Base-by-base conservation (phyloP, 192 early-diverging fungal species). In the Gonapodya prolifera region DNA sequence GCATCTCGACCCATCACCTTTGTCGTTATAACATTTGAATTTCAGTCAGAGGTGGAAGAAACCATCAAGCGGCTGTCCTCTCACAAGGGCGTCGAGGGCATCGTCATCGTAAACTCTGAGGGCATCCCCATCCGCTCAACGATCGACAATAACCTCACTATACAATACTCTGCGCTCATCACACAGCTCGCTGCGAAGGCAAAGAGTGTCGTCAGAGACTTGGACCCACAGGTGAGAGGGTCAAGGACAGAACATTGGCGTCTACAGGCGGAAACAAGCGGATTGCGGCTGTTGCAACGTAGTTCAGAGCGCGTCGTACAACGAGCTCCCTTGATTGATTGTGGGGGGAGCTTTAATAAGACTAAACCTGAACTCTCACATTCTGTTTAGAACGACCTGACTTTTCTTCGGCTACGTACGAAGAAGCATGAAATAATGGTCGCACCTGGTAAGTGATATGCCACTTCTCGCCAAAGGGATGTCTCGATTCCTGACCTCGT, bases 341-440 rank as follows among this genome's bases (percentile, higher is more conserved):
- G 45, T 61, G 45, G 8, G 23, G 45, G 23, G 45, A 61, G 8
- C n/a, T n/a, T n/a, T n/a, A n/a, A n/a, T n/a, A n/a, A n/a, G 71
- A 18, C 71, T 29, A 23, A 16, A 32, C 29, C 17, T 34, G 30
- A 13, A 0, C 35, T 75, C 69, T 74, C 34, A 29, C 18, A 0
- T 0, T n/a, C 35, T 16, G 33, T 2, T 36, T 81, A 95, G 91
- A 96, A 98, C 80, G 97, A 97, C 69, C 82, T 98, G 76, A 95
- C 94, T 1, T 98, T 98, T 80, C 78, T 98, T 76, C 88, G 97
- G 75, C 91, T 98, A 70, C 86, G 96, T 34, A 94, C 94, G 30
- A 96, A 94, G 84, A 94, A 95, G 79, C 94, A 97, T 82, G 96
- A 98, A 81, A 93, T 98, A 70, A 96, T 98, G 94, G 89, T 98